These are phyloP conservation scores for Quercus gilva DNA, from an alignment of 306 rosid species.

Conservation along the genomic window DNA sequence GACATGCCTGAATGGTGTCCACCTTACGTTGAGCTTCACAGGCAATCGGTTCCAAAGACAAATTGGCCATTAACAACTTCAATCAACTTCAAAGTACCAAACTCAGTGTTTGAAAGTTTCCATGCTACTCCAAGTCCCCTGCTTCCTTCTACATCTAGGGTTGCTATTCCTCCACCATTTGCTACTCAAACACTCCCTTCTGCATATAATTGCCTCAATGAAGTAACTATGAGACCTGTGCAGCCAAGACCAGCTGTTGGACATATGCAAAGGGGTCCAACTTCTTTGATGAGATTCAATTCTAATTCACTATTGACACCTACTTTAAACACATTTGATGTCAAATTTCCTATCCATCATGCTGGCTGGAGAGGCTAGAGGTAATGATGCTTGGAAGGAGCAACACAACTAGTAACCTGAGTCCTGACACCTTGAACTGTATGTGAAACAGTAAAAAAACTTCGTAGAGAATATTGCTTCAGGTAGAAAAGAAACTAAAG, in stretches of 20 bases:
- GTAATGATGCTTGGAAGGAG: background rate
- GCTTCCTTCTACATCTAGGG: background rate
- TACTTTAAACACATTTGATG: background rate
- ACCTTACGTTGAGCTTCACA: background rate
- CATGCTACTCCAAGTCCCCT: background rate
- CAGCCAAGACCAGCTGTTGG: slow-evolving; percentile 1
- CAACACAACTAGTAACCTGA: background rate
- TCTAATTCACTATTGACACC: background rate
- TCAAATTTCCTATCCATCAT: background rate
- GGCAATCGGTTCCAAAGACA: background rate
- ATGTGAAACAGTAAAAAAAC: background rate
- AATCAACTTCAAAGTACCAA: background rate
- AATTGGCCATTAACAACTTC: background rate
- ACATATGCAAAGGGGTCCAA: background rate
- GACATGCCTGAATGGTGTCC: slow-evolving; percentile 30
- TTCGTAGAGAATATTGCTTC: background rate
- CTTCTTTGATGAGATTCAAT: background rate
- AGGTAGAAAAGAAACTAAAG: background rate
- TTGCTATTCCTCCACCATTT: background rate
- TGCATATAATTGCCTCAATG: background rate
- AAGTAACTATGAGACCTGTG: background rate
- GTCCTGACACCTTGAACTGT: background rate
- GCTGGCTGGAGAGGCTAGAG: slow-evolving; percentile 11
- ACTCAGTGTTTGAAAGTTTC: background rate
- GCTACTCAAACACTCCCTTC: background rate